A percentile compares a stretch with the other conserved stretches of the same genome.
phyloP scores from a whole-genome alignment of 2,329 filamentous ascomycete genomes.

The Venturia effusa region DNA sequence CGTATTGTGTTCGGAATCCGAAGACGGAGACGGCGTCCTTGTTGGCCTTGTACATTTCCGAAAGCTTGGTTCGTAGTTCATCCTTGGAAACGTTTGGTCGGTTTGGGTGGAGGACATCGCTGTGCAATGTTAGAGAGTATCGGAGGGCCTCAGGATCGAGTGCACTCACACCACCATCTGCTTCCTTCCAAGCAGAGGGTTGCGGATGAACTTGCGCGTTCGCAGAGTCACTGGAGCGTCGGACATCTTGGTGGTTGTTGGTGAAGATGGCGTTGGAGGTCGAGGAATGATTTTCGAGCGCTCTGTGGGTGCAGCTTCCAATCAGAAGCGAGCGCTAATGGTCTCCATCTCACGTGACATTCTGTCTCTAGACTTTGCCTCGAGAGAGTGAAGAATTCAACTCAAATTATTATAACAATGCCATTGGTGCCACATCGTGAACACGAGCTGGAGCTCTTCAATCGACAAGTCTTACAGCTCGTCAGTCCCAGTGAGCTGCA shows the following conservation, averaged over 20 bases:
- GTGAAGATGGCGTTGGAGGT: neutral
- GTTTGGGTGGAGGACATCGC: conserved; percentile 98
- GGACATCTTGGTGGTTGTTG: conserved; percentile 57
- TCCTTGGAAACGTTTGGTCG: conserved; percentile 98
- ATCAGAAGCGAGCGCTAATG: conserved; percentile 17
- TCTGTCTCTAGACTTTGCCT: neutral
- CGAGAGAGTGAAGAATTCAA: neutral
- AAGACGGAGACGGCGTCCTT: conserved; percentile 98
- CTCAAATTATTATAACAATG: neutral
- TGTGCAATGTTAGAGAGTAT: conserved; percentile 29
- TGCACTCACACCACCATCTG: conserved; percentile 35
- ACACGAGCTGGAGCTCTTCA: conserved; percentile 36
- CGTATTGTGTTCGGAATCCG: conserved; percentile 95
- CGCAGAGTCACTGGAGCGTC: conserved; percentile 53
- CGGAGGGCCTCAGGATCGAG: neutral
- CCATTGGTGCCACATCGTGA: neutral
- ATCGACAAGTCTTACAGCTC: conserved; percentile 70
- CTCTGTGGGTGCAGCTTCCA: conserved; percentile 8
- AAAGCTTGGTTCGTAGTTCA: conserved; percentile 91
- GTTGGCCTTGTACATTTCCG: conserved; percentile 92
- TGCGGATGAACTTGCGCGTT: conserved; percentile 99
- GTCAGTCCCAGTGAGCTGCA: conserved; percentile 49
- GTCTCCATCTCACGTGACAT: neutral
- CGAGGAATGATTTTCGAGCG: neutral
- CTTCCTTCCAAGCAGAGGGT: conserved; percentile 96